These are phyloP conservation scores for Suillus subalutaceus DNA, from an alignment of 768 basidiomycete species.

Conservation along the genomic window DNA sequence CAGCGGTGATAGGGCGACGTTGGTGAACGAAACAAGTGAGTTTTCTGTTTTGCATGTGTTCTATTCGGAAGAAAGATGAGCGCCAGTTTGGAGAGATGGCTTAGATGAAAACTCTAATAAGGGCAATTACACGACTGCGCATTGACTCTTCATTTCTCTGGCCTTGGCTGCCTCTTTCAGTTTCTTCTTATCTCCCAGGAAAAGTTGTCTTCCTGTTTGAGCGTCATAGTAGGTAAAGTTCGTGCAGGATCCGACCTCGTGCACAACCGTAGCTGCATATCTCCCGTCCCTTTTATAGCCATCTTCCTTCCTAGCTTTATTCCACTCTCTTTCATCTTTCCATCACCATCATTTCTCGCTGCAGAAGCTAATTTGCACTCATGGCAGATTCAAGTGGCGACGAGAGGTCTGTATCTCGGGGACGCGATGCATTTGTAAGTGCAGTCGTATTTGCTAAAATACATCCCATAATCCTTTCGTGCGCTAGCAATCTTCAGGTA, in stretches of 20 bases:
- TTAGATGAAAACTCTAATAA: not conserved
- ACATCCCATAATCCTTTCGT: not conserved
- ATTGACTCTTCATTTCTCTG: too few relatives aligned
- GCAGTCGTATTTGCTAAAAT: slow-evolving; percentile 3
- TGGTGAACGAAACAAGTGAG: slow-evolving; percentile 6
- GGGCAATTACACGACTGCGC: too few relatives aligned
- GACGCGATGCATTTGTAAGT: slow-evolving; percentile 62
- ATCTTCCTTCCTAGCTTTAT: not conserved
- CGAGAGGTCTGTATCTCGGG: slow-evolving; percentile 54
- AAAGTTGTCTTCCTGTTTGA: not conserved
- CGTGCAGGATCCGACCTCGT: too few relatives aligned
- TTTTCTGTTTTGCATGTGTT: not conserved
- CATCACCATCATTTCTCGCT: not conserved
- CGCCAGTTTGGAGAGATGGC: not conserved
- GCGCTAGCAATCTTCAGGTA: slow-evolving; percentile 58
- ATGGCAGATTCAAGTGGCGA: slow-evolving; percentile 29
- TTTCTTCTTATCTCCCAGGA: too few relatives aligned
- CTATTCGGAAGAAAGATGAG: not conserved
- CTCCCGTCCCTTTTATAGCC: not conserved
- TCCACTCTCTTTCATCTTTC: slow-evolving; percentile 1
- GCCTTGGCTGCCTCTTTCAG: too few relatives aligned
- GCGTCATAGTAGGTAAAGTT: not conserved
- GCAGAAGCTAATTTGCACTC: slow-evolving; percentile 1
- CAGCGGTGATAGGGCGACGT: slow-evolving; percentile 6
- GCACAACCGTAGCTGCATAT: too few relatives aligned